Evolutionary conservation across 1,139 yeast genomes (phyloP).

Genomic region (Lodderomyces oxycetoniae): DNA sequence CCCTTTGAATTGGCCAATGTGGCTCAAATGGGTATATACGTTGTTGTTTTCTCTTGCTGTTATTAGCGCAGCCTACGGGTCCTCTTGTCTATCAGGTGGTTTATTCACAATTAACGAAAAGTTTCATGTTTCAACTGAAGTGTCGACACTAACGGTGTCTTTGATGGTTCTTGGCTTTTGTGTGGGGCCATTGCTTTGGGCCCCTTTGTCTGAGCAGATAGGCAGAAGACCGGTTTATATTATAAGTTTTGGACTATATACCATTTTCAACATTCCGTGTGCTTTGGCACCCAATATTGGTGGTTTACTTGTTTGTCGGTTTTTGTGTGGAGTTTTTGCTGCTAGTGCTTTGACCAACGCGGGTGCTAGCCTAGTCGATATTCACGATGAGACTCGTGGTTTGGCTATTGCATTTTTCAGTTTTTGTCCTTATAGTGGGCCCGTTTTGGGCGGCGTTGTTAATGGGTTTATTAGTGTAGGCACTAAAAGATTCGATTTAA

Average conservation of each 20-base stretch:
- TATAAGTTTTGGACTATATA: conserved; percentile 68
- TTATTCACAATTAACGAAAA: conserved; percentile 57
- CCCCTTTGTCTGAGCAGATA: conserved; percentile 79
- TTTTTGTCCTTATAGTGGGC: conserved; percentile 90
- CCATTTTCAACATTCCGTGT: conserved; percentile 81
- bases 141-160: conserved; percentile 73
- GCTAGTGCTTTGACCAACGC: conserved; percentile 81
- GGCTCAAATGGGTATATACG: conserved; percentile 64
- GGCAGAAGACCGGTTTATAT: conserved; percentile 85
- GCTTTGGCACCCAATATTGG: conserved; percentile 84
- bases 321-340: conserved; percentile 82
- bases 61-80: conserved; percentile 85
- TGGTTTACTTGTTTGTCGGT: conserved; percentile 72
- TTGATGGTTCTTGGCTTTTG: conserved; percentile 87
- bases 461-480: conserved; percentile 79
- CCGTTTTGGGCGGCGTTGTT: conserved; percentile 85
- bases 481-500: conserved; percentile 60
- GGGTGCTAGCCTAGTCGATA: conserved; percentile 88
- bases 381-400: conserved; percentile 77
- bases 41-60: conserved; percentile 62
- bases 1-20: conserved; percentile 75
- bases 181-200: conserved; percentile 86
- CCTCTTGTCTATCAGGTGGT: conserved; percentile 87
- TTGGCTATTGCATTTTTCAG: conserved; percentile 87
- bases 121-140: conserved; percentile 69